phyloP scores from a whole-genome alignment of 1,284 basidiomycete genomes.

The Trametes polyzona region DNA sequence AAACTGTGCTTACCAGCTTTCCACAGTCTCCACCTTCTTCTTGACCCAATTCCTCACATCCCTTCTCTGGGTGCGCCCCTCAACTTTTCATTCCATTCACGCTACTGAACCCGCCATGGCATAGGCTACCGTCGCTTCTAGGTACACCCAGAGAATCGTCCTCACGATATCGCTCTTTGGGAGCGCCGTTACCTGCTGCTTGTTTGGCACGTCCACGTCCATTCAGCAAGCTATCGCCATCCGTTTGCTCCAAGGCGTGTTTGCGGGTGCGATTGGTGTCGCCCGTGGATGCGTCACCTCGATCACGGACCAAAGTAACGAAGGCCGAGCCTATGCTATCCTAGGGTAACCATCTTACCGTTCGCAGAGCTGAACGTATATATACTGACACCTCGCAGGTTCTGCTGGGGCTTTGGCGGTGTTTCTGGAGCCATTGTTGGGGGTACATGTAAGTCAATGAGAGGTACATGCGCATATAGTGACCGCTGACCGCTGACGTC shows the following conservation, averaged over 20 bases:
- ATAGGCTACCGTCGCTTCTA: constrained; percentile 91
- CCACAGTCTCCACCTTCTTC: constrained; percentile 78
- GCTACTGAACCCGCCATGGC: constrained; percentile 13
- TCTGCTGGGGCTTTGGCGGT: constrained; percentile 97
- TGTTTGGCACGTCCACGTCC: constrained; percentile 87
- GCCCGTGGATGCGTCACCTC: constrained; percentile 88
- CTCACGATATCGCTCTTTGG: constrained; percentile 86
- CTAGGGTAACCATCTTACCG: constrained; percentile 63
- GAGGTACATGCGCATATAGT: constrained; percentile 5
- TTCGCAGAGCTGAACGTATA: no score
- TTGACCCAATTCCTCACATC: constrained; percentile 92
- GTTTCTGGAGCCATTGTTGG: constrained; percentile 88
- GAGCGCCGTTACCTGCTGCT: constrained; percentile 75
- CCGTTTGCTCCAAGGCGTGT: constrained; percentile 92
- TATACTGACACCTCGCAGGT: constrained; percentile 39
- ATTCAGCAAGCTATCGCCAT: constrained; percentile 86
- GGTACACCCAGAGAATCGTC: constrained; percentile 86
- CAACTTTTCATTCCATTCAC: background rate
- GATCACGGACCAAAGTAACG: constrained; percentile 90
- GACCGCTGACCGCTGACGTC: background rate
- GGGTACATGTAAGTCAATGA: constrained; percentile 68
- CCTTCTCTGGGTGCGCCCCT: constrained; percentile 70
- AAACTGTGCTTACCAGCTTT: background rate
- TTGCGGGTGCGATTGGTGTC: constrained; percentile 93
- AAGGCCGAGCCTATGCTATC: constrained; percentile 92